A percentile compares a stretch with the other conserved stretches of the same genome.
phyloP scores from a whole-genome alignment of 108 stramenopile genomes.

The Nitzschia sp. region DNA sequence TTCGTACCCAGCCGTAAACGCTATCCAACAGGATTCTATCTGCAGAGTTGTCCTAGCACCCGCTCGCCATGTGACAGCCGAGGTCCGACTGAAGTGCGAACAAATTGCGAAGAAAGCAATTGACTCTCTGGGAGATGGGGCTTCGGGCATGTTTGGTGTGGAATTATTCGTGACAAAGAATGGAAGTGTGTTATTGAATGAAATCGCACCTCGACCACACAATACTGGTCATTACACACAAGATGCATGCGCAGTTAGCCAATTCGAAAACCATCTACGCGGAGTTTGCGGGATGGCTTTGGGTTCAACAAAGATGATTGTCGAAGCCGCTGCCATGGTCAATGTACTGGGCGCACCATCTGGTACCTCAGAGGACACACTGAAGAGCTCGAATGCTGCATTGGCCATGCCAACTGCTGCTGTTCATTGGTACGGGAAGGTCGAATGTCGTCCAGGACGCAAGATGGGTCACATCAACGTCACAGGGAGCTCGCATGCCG shows the following conservation, averaged over 20 bases:
- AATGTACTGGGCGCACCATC: conserved; percentile 84
- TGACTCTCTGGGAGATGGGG: conserved; percentile 78
- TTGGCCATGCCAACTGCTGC: conserved; percentile 79
- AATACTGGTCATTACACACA: conserved; percentile 99
- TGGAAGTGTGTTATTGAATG: conserved; percentile 89
- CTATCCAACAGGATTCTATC: conserved; percentile 94
- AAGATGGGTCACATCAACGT: conserved; percentile 99
- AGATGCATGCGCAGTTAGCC: conserved; percentile 93
- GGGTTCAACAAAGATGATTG: conserved; percentile 82
- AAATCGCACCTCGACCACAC: conserved; percentile 97
- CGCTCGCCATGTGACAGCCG: conserved; percentile 62
- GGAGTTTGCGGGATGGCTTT: conserved; percentile 92
- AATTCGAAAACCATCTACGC: conserved; percentile 98
- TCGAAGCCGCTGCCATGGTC: conserved; percentile 89
- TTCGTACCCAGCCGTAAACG: conserved; percentile 95
- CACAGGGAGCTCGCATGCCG: conserved; percentile 79
- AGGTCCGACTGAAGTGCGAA: conserved; percentile 64
- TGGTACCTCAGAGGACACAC: conserved; percentile 71
- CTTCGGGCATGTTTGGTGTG: conserved; percentile 95
- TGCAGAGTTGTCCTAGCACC: conserved; percentile 93
- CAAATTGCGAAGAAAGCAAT: conserved; percentile 73
- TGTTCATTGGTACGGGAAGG: conserved; percentile 98
- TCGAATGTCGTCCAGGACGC: conserved; percentile 81
- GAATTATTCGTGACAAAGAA: conserved; percentile 89
- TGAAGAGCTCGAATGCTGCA: conserved; percentile 81